Evolutionary conservation across 2,329 filamentous ascomycete genomes (phyloP), one percentile per base, ranked within the genome.

Genomic region (Trichoderma cornu-damae): DNA sequence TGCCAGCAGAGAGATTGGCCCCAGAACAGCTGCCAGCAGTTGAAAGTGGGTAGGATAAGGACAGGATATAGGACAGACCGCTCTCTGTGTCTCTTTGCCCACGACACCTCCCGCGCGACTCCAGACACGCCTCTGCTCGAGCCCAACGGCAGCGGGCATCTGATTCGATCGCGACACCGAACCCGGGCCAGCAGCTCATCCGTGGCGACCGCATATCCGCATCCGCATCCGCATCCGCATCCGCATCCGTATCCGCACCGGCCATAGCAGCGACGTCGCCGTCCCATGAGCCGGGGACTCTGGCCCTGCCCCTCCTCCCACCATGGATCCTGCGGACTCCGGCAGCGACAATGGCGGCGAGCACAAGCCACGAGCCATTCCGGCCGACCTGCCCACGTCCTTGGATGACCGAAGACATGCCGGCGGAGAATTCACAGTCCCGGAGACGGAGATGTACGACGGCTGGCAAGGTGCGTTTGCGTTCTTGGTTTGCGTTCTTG

Each of bases 381-480:
- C 94, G 38, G 76, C 82, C 64, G 94, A 99, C 73, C 82, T 99
- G 34, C 94, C 94, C 9, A 94, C 83, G 64, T 96, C 92, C 11
- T 82, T 99, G 56, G 88, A 99, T 72, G 94, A 99, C 76, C 85
- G 94, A 60, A 83, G 86, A 65, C 80, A 80, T 66, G 81, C 88
- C 32, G 82, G 85, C 3, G 79, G 77, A 46, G 84, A 86, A 59
- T 66, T 69, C 61, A 82, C 86, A 62, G 81, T 88, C 57, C 79
- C 80, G 37, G 94, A 97, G 78, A 96, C 92, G 38, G 94, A 97
- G 78, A 90, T 96, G 77, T 99, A 97, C 72, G 94, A 99, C 81
- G 94, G 90, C 65, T 99, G 94, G 94, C 91, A 97, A 86, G 93
- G 93, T 79, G 64, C 61, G 77, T 75, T 43, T 79, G 63, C 61